A percentile compares a stretch with the other conserved stretches of the same genome.
Evolutionary conservation across 768 basidiomycete genomes (phyloP).

Genomic region (Tylopilus sp.): DNA sequence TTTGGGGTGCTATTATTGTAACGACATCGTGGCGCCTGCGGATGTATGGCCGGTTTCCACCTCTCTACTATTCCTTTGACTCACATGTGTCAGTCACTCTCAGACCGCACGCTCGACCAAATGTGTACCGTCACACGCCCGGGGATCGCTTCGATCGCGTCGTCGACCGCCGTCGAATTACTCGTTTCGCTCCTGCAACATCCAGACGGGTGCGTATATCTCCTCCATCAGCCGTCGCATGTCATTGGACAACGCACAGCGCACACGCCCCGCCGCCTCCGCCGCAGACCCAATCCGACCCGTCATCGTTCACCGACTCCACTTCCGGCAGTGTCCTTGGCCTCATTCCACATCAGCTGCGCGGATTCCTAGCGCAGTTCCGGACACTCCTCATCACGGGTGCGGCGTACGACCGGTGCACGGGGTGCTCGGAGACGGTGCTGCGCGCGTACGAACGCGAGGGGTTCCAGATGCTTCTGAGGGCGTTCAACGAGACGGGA

Average conservation of each 20-base stretch:
- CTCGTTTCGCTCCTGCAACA: constrained; percentile 88
- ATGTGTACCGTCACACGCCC: constrained; percentile 99
- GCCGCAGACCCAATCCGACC: constrained; percentile 29
- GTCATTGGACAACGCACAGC: neutral
- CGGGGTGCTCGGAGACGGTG: constrained; percentile 85
- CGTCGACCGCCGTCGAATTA: constrained; percentile 89
- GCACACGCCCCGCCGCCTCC: constrained; percentile 68
- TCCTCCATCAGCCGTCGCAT: neutral
- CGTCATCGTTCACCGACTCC: constrained; percentile 7
- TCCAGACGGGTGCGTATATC: constrained; percentile 62
- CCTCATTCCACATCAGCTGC: constrained; percentile 88
- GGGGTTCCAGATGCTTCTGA: constrained; percentile 75
- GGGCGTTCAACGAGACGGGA: constrained; percentile 79
- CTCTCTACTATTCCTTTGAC: neutral
- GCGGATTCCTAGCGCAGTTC: constrained; percentile 88
- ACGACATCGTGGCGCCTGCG: constrained; percentile 93
- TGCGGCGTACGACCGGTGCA: constrained; percentile 82
- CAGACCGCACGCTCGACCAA: constrained; percentile 93
- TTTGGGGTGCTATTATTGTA: constrained; percentile 97
- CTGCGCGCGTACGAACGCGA: constrained; percentile 76
- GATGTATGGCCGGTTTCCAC: constrained; percentile 55
- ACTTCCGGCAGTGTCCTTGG: constrained; percentile 60
- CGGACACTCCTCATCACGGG: constrained; percentile 81
- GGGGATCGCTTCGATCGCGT: constrained; percentile 89
- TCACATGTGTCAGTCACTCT: constrained; percentile 45